Base-by-base conservation (phyloP, 2,329 filamentous ascomycete species). In the Diaporthe destruens region DNA sequence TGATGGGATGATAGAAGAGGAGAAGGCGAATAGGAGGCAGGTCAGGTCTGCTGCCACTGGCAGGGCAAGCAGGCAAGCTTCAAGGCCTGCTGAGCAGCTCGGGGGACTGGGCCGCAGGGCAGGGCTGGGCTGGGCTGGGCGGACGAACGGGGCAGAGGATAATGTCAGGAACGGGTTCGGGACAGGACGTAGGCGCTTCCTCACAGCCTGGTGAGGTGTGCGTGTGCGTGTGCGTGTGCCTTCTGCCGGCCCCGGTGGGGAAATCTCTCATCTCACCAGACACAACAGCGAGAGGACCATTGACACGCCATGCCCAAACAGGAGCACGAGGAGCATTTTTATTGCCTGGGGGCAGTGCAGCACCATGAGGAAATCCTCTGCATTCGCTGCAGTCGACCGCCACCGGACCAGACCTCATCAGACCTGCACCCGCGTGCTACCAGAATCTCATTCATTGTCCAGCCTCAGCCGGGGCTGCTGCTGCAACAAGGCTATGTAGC, bases 1-100 rank as follows among this genome's bases (percentile, higher is more conserved):
- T 54, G 68, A 70, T 61, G 20, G 47, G 47, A 66, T 54, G 55
- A 51, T 53, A 25, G 47, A 9, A 14, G 55, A 44, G 29, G 55
- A 61, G 55, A 61, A 61, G n/a, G 47, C 68, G 68, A 61, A 70
- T 70, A 49, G 39, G 57, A 51, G 47, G 47, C n/a, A 54, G 68
- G 55, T 55, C 34, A 42, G 44, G 68, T 54, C 44, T n/a, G 44
- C 39, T 42, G 44, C 44, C 12, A n/a, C 55, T 61, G 55, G 56
- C 55, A 49, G 53, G 36, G 29, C 29, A 29, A 5, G 29, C 29
- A 29, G 36, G 56, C 55, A 39, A 42, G 54, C 67, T 42, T 59
- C 44, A 69, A 7, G 42, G 32, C 56, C 55, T 39, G 36, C 36
- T 39, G 36, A 53, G 67, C 55, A 53, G 67, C 39, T 36, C 55